These are phyloP conservation scores for Daldinia grandis DNA, from an alignment of 495 filamentous ascomycete genomes.

Conservation along the genomic window DNA sequence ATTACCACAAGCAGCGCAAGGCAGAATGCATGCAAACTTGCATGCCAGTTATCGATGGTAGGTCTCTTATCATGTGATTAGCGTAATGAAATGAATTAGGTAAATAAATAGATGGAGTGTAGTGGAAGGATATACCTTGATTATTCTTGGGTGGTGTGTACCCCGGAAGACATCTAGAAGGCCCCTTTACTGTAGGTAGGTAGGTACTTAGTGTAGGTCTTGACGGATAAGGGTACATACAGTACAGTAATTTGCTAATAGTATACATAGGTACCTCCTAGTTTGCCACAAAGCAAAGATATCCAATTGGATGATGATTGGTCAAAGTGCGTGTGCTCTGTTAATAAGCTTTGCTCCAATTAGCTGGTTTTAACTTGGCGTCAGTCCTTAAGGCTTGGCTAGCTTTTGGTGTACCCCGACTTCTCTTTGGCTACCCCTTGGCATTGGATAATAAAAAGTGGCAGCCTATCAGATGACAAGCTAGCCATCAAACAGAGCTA, in stretches of 20 bases:
- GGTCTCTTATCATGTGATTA: constrained; percentile 27
- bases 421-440: constrained; percentile 20
- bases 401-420: not conserved
- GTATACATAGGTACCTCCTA: no score
- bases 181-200: not conserved
- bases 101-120: not conserved
- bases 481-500: not conserved
- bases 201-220: no score
- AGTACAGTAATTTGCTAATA: not conserved
- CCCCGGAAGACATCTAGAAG: not conserved
- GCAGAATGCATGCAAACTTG: not conserved
- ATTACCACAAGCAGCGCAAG: not conserved
- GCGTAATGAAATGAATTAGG: constrained; percentile 9
- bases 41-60: not conserved
- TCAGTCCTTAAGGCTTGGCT: constrained; percentile 25
- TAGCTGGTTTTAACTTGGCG: constrained; percentile 9
- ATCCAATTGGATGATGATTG: constrained; percentile 32
- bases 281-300: constrained; percentile 18
- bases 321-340: constrained; percentile 6
- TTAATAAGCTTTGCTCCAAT: constrained; percentile 18
- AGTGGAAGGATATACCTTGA: not conserved
- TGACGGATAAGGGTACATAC: no score
- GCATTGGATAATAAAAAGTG: constrained; percentile 17
- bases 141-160: not conserved
- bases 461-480: constrained; percentile 19